These are phyloP conservation scores for Kodamaea fungicola DNA, from an alignment of 1,139 yeast species.

Conservation along the genomic window DNA sequence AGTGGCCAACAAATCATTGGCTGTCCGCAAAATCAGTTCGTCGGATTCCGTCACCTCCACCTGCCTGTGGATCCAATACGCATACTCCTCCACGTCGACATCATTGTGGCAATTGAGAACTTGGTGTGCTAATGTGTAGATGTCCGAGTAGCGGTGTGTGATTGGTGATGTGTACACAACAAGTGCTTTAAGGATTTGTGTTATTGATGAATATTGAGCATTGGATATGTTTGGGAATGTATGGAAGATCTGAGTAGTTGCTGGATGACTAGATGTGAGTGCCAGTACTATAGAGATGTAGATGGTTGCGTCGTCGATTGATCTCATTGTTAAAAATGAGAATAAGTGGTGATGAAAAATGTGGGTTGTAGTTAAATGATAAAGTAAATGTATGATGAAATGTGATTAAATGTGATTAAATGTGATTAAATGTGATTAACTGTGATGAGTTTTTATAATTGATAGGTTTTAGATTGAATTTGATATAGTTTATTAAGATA, in stretches of 20 bases:
- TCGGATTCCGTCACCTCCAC: background rate
- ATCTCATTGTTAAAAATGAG: background rate
- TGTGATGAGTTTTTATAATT: too few species aligned
- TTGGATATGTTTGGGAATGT: conserved; percentile 2
- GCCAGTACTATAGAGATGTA: conserved; percentile 4
- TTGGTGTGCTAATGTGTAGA: conserved; percentile 4
- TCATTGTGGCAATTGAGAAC: conserved; percentile 2
- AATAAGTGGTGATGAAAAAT: too few species aligned
- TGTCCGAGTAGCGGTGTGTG: conserved; percentile 4
- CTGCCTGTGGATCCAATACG: conserved; percentile 13
- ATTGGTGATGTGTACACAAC: conserved; percentile 8
- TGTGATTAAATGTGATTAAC: too few species aligned
- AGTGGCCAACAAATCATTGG: conserved; percentile 13
- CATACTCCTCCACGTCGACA: conserved; percentile 23
- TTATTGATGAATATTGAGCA: conserved; percentile 4
- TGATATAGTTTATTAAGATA: too few species aligned
- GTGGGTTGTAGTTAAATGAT: too few species aligned
- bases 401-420: too few species aligned
- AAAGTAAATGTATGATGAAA: too few species aligned
- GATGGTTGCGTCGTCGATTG: conserved; percentile 3
- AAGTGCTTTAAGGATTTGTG: conserved; percentile 4
- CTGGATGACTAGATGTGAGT: conserved; percentile 3
- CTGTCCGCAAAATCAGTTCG: conserved; percentile 10
- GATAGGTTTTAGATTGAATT: too few species aligned
- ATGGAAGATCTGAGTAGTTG: conserved; percentile 2